Evolutionary conservation across 2,329 filamentous ascomycete species (phyloP).

Genomic region (Didymosphaeria variabile): DNA sequence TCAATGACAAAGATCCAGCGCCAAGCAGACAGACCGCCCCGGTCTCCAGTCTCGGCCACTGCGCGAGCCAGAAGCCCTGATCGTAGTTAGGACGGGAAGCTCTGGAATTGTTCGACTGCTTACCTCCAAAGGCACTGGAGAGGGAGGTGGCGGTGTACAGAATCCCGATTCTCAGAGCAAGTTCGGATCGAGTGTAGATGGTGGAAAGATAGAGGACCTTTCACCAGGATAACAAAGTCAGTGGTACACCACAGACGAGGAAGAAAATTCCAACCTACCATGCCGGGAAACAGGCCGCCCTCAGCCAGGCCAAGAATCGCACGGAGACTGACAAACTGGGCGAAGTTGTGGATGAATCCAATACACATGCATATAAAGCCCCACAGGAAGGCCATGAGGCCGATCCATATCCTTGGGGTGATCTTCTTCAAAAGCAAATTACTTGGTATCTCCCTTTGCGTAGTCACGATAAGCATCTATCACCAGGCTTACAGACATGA

Average conservation of each 20-base stretch:
- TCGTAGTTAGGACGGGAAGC: constrained; percentile 61
- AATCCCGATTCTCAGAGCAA: constrained; percentile 70
- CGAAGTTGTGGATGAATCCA: constrained; percentile 63
- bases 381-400: constrained; percentile 65
- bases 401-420: constrained; percentile 68
- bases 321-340: constrained; percentile 68
- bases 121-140: constrained; percentile 69
- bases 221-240: no score
- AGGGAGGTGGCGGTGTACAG: constrained; percentile 74
- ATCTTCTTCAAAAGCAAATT: constrained; percentile 70
- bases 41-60: no score
- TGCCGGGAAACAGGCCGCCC: constrained; percentile 71
- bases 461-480: no score
- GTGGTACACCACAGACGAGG: no score
- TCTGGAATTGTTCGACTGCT: constrained; percentile 39
- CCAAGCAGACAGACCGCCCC: background rate
- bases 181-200: constrained; percentile 67
- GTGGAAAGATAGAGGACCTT: constrained; percentile 68
- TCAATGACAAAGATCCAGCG: constrained; percentile 44
- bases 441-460: constrained; percentile 64
- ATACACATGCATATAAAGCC: constrained; percentile 66
- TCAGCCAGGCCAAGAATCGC: constrained; percentile 70
- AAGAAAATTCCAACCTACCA: constrained; percentile 42
- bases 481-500: no score
- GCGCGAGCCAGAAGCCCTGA: background rate